Percentiles rank a stretch among this genome's conserved stretches.
phyloP scores from a whole-genome alignment of 352 stramenopile genomes.

The Phytophthora lateralis region DNA sequence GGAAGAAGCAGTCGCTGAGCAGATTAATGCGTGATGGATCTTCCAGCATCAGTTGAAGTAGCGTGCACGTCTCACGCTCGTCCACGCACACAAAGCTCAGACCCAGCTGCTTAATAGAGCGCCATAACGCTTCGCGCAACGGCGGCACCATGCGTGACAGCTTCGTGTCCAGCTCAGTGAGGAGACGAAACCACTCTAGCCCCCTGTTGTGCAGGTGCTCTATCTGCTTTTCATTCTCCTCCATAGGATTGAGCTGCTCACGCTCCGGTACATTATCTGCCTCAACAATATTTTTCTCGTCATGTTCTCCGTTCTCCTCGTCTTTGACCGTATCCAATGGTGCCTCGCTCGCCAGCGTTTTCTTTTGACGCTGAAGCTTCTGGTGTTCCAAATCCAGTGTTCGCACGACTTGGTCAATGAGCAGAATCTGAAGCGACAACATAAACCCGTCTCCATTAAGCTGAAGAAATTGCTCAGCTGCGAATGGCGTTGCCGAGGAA shows the following conservation, averaged over 20 bases:
- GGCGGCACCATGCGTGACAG: slow-evolving; percentile 80
- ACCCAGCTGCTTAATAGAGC: slow-evolving; percentile 84
- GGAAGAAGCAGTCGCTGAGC: slow-evolving; percentile 84
- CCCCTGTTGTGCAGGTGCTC: slow-evolving; percentile 74
- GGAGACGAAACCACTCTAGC: slow-evolving; percentile 81
- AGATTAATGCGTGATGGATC: slow-evolving; percentile 81
- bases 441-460: slow-evolving; percentile 71
- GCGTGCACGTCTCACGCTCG: slow-evolving; percentile 77
- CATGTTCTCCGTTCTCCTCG: slow-evolving; percentile 1
- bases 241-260: slow-evolving; percentile 10
- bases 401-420: slow-evolving; percentile 82
- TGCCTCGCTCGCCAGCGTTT: slow-evolving; percentile 27
- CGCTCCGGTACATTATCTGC: neutral
- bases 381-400: slow-evolving; percentile 61
- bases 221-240: slow-evolving; percentile 43
- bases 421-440: slow-evolving; percentile 80
- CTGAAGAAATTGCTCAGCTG: slow-evolving; percentile 66
- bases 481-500: slow-evolving; percentile 14
- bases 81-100: slow-evolving; percentile 82
- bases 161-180: slow-evolving; percentile 84
- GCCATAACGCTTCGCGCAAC: slow-evolving; percentile 82
- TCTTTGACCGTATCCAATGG: slow-evolving; percentile 1
- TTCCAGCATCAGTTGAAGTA: slow-evolving; percentile 87
- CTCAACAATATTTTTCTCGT: slow-evolving; percentile 19
- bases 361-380: slow-evolving; percentile 41